A percentile compares a stretch with the other conserved stretches of the same genome.
These are phyloP conservation scores for Colletotrichum horii DNA, from an alignment of 2,329 filamentous ascomycete genomes.

Conservation along the genomic window DNA sequence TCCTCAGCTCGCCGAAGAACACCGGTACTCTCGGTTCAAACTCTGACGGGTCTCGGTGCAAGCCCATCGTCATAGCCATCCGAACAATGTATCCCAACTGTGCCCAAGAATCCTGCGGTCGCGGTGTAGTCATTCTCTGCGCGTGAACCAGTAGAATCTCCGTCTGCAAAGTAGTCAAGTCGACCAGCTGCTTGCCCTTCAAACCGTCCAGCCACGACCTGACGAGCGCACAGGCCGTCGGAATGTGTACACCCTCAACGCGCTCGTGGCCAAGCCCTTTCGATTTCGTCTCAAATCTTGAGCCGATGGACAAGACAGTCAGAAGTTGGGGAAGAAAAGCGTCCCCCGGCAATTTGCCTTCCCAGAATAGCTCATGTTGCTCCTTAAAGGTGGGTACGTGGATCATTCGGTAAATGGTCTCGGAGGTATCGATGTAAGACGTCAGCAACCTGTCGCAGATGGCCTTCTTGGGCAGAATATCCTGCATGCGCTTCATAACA, in stretches of 20 bases:
- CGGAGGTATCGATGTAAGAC: conserved; percentile 54
- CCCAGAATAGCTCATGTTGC: conserved; percentile 59
- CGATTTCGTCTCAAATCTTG: conserved; percentile 56
- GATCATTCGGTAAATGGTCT: conserved; percentile 58
- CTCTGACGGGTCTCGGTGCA: conserved; percentile 62
- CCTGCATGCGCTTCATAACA: conserved; percentile 61
- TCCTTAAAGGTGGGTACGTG: conserved; percentile 57
- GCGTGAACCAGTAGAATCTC: conserved; percentile 60
- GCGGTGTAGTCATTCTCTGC: conserved; percentile 52
- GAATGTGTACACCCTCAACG: conserved; percentile 60
- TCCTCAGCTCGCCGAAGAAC: conserved; percentile 57
- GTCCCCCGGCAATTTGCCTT: conserved; percentile 49
- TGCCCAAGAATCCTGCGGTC: conserved; percentile 57
- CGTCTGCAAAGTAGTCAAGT: conserved; percentile 58
- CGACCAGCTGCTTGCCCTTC: conserved; percentile 56
- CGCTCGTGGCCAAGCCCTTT: conserved; percentile 56
- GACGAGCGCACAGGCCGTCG: conserved; percentile 60
- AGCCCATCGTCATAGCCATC: conserved; percentile 64
- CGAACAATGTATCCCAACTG: conserved; percentile 61
- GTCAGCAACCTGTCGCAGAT: conserved; percentile 57
- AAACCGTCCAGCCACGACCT: conserved; percentile 58
- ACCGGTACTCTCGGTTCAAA: conserved; percentile 53
- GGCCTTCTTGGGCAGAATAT: conserved; percentile 55
- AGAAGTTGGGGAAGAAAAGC: conserved; percentile 60
- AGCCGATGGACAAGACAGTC: conserved; percentile 57